Conservation (phyloP, 768 basidiomycete species). For the Pleurotus platypus region DNA sequence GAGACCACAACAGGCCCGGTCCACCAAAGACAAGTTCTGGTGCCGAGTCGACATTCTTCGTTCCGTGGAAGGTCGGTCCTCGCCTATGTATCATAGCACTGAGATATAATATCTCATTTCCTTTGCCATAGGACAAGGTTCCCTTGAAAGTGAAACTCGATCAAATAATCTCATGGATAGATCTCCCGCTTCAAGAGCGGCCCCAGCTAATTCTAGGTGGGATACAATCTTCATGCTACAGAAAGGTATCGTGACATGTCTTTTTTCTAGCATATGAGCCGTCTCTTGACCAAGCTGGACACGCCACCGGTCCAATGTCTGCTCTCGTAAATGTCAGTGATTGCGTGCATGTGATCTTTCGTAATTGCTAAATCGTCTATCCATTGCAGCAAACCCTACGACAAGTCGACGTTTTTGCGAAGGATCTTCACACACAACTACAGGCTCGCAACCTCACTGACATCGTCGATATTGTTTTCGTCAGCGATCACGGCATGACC, state of each 20-base stretch:
- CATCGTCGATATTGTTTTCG: constrained; percentile 86
- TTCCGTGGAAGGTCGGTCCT: constrained; percentile 67
- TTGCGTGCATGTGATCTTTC: neutral
- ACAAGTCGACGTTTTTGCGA: constrained; percentile 72
- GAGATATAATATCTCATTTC: constrained; percentile 7
- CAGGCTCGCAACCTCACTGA: constrained; percentile 70
- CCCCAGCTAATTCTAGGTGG: constrained; percentile 77
- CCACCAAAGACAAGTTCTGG: constrained; percentile 71
- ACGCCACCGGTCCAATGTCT: constrained; percentile 66
- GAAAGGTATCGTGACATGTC: neutral
- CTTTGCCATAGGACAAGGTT: constrained; percentile 46
- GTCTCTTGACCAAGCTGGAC: constrained; percentile 83
- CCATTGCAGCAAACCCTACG: constrained; percentile 53
- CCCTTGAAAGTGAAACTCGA: constrained; percentile 68
- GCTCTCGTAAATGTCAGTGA: constrained; percentile 62
- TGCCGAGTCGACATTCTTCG: constrained; percentile 64
- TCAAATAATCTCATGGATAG: constrained; percentile 80
- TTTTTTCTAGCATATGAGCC: constrained; percentile 67
- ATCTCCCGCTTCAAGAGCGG: constrained; percentile 64
- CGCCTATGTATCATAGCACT: constrained; percentile 9
- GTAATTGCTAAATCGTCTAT: neutral
- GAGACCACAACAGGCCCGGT: constrained; percentile 59
- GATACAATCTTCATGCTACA: constrained; percentile 1
- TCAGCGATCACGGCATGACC: constrained; percentile 90
- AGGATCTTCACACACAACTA: constrained; percentile 60